Evolutionary conservation across 805 yeast species (phyloP), one percentile per base, ranked within the genome.

Genomic region (Isabelozyma pseudorhagii): DNA sequence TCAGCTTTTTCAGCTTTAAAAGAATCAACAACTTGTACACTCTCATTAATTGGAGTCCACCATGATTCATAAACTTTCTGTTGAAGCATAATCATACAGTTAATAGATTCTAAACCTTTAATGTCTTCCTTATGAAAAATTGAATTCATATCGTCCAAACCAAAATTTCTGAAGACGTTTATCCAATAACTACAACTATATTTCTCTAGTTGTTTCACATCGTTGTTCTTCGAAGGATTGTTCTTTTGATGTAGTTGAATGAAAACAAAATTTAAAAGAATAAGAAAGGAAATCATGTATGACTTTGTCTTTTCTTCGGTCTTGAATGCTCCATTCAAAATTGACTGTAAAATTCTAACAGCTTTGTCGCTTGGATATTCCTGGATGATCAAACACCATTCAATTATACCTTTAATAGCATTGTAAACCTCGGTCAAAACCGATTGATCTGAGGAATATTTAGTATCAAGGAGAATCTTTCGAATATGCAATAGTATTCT

Each of bases 331-430:
- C 49, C 56, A 42, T 47, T 45, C 15, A 67, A 46, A 3, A 54
- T 48, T 7, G 43, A 25, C 2, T 44, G 42, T 13, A 68, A 17
- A 1, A 55, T 44, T 13, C 47, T 49, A 58, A 62, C 52, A n/a
- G 56, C 43, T n/a, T 41, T 52, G 4, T 52, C 58, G 3, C 54
- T 18, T 1, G 71, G 66, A 5, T 53, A 45, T 38, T 64, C 63
- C 42, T 71, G 75, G 3, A 63, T 21, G 13, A 68, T 64, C 18
- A 73, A 54, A 31, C 52, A 45, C 77, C 77, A 73, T 39, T 59
- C 54, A 5, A 69, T 52, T 8, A 72, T 40, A 0, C 53, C 54
- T 28, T 54, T 54, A 2, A 69, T 39, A 2, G 66, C 59, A 1
- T 50, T 46, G 18, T 58, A 57, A 4, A 63, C 36, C n/a, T 61